These are phyloP conservation scores for Fraxinus greggii DNA, from an alignment of 305 asterid genomes.

Conservation along the genomic window DNA sequence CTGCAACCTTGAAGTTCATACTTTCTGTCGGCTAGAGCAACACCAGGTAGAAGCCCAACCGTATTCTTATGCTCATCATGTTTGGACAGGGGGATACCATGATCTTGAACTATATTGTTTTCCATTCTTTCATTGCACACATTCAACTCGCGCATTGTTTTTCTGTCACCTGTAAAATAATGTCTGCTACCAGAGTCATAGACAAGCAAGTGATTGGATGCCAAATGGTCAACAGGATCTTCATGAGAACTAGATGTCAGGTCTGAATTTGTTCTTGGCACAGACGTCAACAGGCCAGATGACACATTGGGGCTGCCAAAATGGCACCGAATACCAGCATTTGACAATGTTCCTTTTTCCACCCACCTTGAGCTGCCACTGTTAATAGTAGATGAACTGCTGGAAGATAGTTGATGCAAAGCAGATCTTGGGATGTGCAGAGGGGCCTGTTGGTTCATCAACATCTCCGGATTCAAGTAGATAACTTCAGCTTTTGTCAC, in stretches of 20 bases:
- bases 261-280: neutral
- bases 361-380: neutral
- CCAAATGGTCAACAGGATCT: neutral
- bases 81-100: conserved; percentile 13
- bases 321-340: neutral
- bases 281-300: neutral
- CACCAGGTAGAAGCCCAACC: neutral
- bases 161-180: conserved; percentile 24
- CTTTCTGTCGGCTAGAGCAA: conserved; percentile 20
- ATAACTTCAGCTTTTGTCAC: conserved; percentile 47
- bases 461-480: conserved; percentile 31
- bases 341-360: neutral
- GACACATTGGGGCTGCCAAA: neutral
- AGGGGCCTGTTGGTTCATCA: conserved; percentile 39
- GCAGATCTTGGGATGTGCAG: conserved; percentile 11
- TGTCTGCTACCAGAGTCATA: conserved; percentile 4
- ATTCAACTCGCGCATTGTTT: conserved; percentile 18
- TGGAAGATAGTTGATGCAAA: neutral
- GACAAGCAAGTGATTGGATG: conserved; percentile 10
- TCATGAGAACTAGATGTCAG: neutral
- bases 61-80: conserved; percentile 11
- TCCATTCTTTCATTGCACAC: conserved; percentile 18
- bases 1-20: conserved; percentile 18
- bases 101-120: conserved; percentile 33
- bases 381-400: conserved; percentile 10